Conservation (phyloP, 2,329 filamentous ascomycete species). For the Penicillium sp. region DNA sequence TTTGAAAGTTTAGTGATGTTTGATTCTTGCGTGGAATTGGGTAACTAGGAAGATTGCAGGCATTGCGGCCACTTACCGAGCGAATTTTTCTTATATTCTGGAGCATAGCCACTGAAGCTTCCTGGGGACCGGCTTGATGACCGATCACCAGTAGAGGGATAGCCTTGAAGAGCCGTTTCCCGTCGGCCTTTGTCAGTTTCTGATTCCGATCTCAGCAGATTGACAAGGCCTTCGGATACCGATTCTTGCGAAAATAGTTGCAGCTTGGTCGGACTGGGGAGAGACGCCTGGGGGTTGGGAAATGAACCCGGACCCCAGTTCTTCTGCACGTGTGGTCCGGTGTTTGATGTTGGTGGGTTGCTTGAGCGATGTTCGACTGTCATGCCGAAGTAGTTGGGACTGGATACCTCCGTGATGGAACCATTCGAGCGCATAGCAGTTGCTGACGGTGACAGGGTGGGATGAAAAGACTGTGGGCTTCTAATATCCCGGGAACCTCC, state of each 20-base stretch:
- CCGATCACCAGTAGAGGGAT: conserved; percentile 15
- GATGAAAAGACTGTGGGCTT: conserved; percentile 16
- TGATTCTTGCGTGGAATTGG: neutral
- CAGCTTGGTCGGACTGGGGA: conserved; percentile 49
- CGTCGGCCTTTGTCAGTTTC: conserved; percentile 19
- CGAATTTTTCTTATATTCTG: conserved; percentile 2
- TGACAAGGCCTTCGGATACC: conserved; percentile 77
- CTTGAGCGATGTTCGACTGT: conserved; percentile 57
- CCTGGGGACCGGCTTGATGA: neutral
- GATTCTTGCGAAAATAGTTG: conserved; percentile 57
- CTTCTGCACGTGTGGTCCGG: conserved; percentile 60
- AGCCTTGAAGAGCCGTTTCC: conserved; percentile 20
- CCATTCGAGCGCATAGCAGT: conserved; percentile 17
- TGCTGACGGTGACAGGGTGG: conserved; percentile 23
- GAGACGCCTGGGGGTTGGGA: conserved; percentile 65
- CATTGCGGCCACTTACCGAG: conserved; percentile 8
- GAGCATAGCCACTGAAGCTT: neutral
- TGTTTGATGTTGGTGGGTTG: conserved; percentile 62
- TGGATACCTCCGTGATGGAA: conserved; percentile 42
- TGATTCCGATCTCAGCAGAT: conserved; percentile 56
- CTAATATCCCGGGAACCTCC: conserved; percentile 18
- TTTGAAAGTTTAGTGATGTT: conserved; percentile 4
- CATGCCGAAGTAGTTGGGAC: conserved; percentile 86
- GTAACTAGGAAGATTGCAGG: neutral
- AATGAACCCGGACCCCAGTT: conserved; percentile 76